A percentile compares a stretch with the other conserved stretches of the same genome.
phyloP scores from a whole-genome alignment of 768 basidiomycete species.

The Coprinellus aureogranulatus region DNA sequence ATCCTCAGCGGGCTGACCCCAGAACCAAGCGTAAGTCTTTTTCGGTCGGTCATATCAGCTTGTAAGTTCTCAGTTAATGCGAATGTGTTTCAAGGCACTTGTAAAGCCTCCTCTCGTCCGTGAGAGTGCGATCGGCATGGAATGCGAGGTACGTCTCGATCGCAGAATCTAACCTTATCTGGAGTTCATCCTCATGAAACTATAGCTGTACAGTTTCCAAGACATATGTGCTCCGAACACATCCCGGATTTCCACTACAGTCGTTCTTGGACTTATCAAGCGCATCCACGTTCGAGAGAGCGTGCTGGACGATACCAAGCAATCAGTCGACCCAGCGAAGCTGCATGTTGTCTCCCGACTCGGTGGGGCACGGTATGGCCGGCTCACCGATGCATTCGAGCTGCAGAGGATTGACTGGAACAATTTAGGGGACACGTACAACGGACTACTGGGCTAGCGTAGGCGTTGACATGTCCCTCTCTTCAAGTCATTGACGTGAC shows the following conservation, averaged over 20 bases:
- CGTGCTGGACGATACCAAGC: constrained; percentile 41
- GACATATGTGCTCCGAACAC: constrained; percentile 43
- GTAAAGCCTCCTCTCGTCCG: constrained; percentile 53
- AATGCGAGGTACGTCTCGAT: constrained; percentile 52
- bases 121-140: constrained; percentile 59
- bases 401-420: constrained; percentile 42
- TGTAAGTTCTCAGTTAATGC: constrained; percentile 1
- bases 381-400: constrained; percentile 46
- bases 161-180: neutral
- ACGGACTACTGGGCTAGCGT: constrained; percentile 12
- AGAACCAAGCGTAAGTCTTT: constrained; percentile 46
- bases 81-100: constrained; percentile 32
- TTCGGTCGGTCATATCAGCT: constrained; percentile 1
- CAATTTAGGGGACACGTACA: constrained; percentile 23
- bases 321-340: constrained; percentile 45
- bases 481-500: neutral
- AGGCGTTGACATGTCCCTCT: neutral
- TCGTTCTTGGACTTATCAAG: constrained; percentile 56
- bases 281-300: constrained; percentile 49
- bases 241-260: constrained; percentile 37
- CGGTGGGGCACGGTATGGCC: constrained; percentile 53
- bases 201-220: constrained; percentile 48
- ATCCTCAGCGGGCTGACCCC: constrained; percentile 55
- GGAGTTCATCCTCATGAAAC: constrained; percentile 3
- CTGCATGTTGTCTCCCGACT: constrained; percentile 52